Conservation (phyloP, 164 flowering plant species). For the Macadamia tetraphylla region DNA sequence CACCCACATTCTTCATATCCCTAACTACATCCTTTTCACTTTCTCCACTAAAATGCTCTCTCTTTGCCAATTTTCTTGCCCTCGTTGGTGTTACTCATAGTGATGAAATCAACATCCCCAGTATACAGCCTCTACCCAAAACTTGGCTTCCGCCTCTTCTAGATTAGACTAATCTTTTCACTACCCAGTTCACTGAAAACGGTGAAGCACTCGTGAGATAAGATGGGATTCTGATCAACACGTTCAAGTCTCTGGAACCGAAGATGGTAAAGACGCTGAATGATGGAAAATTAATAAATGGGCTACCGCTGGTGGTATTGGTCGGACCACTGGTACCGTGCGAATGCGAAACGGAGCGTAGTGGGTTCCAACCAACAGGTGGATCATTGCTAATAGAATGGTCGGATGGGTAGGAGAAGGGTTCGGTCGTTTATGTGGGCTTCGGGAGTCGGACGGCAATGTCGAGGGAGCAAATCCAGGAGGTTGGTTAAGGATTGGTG, state of each 20-base stretch:
- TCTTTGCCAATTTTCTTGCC: conserved; percentile 4
- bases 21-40: conserved; percentile 22
- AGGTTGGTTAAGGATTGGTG: conserved; percentile 25
- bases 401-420: conserved; percentile 24
- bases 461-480: conserved; percentile 25
- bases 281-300: conserved; percentile 5
- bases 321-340: conserved; percentile 23
- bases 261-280: conserved; percentile 20
- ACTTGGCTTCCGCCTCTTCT: conserved; percentile 21
- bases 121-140: conserved; percentile 16
- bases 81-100: background rate
- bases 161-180: conserved; percentile 10
- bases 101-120: conserved; percentile 16
- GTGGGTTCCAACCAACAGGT: too few relatives aligned
- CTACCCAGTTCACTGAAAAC: background rate
- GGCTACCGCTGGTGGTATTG: conserved; percentile 20
- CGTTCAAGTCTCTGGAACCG: conserved; percentile 19
- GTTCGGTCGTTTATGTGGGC: conserved; percentile 22
- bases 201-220: conserved; percentile 7
- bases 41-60: conserved; percentile 21
- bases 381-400: conserved; percentile 7
- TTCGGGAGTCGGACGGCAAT: background rate
- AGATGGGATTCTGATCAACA: conserved; percentile 27
- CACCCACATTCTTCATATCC: conserved; percentile 16
- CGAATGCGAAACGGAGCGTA: background rate